Evolutionary conservation across 1,284 basidiomycete genomes (phyloP).

Genomic region (Rhodotorula sp.): DNA sequence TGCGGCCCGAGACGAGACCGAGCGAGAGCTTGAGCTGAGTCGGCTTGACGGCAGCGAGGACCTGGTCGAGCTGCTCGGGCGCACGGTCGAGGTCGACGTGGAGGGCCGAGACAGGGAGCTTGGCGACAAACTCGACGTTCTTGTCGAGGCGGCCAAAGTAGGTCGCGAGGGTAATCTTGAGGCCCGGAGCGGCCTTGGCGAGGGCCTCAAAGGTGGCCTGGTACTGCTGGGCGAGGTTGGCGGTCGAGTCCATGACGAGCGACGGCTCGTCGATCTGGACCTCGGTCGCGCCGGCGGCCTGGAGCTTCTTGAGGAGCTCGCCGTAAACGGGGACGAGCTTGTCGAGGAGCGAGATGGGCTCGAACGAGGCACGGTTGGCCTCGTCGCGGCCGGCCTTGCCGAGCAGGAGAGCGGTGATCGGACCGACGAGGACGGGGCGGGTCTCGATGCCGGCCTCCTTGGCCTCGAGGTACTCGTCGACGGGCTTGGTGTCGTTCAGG

Average conservation of each 20-base stretch:
- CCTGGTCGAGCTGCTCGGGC: constrained; percentile 80
- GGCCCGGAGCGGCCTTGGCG: constrained; percentile 64
- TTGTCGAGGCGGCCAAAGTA: constrained; percentile 93
- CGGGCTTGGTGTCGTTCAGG: constrained; percentile 81
- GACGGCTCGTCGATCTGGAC: constrained; percentile 98
- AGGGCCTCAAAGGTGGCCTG: constrained; percentile 78
- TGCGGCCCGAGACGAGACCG: constrained; percentile 95
- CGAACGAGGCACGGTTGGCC: constrained; percentile 65
- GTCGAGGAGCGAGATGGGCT: constrained; percentile 84
- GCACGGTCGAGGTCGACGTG: constrained; percentile 94
- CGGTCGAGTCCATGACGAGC: constrained; percentile 86
- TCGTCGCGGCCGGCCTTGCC: constrained; percentile 90
- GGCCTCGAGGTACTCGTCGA: constrained; percentile 94
- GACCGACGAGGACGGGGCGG: constrained; percentile 93
- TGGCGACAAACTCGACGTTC: constrained; percentile 83
- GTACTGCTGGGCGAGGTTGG: constrained; percentile 77
- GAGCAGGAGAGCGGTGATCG: constrained; percentile 91
- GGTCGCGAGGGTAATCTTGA: constrained; percentile 82
- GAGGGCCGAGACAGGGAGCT: constrained; percentile 89
- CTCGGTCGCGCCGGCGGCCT: constrained; percentile 85
- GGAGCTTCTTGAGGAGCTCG: constrained; percentile 85
- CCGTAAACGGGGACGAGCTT: constrained; percentile 91
- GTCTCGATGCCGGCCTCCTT: constrained; percentile 85
- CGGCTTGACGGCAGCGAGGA: constrained; percentile 77
- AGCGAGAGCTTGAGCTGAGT: constrained; percentile 83